A percentile compares a stretch with the other conserved stretches of the same genome.
These are phyloP conservation scores for Backusella liffmaniae DNA, from an alignment of 192 early-diverging fungal genomes.

Conservation along the genomic window DNA sequence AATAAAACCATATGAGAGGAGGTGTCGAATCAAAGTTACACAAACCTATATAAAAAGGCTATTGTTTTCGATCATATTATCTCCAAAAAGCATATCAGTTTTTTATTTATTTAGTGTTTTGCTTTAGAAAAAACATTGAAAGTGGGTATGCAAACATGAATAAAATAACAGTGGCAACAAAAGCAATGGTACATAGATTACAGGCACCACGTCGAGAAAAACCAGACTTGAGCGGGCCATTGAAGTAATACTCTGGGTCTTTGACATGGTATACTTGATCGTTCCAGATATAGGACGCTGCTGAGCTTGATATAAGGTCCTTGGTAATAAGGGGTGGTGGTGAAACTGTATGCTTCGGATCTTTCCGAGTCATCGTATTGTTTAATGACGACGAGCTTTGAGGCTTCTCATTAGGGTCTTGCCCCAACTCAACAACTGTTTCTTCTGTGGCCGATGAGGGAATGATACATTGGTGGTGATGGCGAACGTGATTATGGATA, in stretches of 20 bases:
- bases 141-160: slow-evolving; percentile 4
- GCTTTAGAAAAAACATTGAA: not conserved
- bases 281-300: not conserved
- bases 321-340: not conserved
- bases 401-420: not conserved
- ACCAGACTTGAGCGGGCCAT: not conserved
- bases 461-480: not conserved
- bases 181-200: slow-evolving; percentile 1
- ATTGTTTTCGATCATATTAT: not conserved
- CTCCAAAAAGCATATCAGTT: not conserved
- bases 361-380: not conserved
- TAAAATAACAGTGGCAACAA: slow-evolving; percentile 10
- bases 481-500: not conserved
- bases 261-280: not conserved
- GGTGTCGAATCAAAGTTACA: not conserved
- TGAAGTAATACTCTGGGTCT: not conserved
- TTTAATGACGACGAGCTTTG: not conserved
- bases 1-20: not conserved
- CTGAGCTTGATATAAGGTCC: slow-evolving; percentile 5
- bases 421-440: not conserved
- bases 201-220: slow-evolving; percentile 6
- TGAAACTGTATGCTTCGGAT: not conserved
- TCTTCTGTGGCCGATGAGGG: not conserved
- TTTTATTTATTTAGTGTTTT: not conserved
- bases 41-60: not conserved